phyloP scores from a whole-genome alignment of 805 yeast genomes.

The Ogataea salicorniae region DNA sequence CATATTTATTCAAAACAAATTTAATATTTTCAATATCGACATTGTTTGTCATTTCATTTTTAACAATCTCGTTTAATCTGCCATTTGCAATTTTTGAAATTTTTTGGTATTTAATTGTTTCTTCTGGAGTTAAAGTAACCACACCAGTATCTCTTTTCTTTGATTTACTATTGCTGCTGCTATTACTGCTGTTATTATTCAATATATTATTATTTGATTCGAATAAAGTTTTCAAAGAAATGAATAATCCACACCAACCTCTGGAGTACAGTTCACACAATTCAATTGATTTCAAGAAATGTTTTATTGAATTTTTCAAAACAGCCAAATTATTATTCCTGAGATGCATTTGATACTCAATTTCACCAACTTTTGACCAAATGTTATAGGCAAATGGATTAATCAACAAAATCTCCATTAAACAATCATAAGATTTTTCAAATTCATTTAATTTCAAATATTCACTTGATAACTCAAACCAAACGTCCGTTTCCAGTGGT shows the following conservation, averaged over 20 bases:
- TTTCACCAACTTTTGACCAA: constrained; percentile 59
- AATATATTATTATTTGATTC: background rate
- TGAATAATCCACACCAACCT: constrained; percentile 41
- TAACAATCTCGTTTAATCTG: constrained; percentile 33
- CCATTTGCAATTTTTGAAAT: constrained; percentile 34
- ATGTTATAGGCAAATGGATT: constrained; percentile 67
- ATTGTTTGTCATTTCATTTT: constrained; percentile 20
- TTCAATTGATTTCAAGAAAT: constrained; percentile 70
- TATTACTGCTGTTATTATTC: background rate
- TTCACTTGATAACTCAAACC: constrained; percentile 72
- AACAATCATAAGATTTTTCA: constrained; percentile 60
- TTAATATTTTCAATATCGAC: constrained; percentile 37
- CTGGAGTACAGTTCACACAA: constrained; percentile 61
- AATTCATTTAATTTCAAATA: constrained; percentile 58
- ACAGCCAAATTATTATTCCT: constrained; percentile 6
- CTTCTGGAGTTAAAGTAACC: constrained; percentile 3
- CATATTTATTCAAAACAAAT: constrained; percentile 12
- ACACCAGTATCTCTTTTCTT: background rate
- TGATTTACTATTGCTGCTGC: background rate
- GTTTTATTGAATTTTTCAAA: constrained; percentile 31
- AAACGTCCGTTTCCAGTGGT: constrained; percentile 72
- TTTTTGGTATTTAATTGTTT: constrained; percentile 23
- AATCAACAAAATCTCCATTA: constrained; percentile 63
- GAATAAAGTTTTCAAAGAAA: constrained; percentile 8
- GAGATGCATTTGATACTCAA: constrained; percentile 21